phyloP scores from a whole-genome alignment of 2,329 filamentous ascomycete species.

The Arthrobotrys conoides region DNA sequence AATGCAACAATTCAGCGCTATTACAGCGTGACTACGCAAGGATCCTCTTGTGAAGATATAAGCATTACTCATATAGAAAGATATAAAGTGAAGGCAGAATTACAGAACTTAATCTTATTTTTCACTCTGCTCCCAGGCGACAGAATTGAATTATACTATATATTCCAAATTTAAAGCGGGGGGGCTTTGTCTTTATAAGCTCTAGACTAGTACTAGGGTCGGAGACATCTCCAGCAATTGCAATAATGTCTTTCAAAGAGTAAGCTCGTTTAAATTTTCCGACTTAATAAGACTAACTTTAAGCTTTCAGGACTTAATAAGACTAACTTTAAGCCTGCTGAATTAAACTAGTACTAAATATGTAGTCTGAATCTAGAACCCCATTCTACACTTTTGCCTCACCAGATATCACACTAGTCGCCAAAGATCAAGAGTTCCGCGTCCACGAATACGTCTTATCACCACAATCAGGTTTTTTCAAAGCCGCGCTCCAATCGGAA shows the following conservation, averaged over 20 bases:
- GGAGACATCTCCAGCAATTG: no score
- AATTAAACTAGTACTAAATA: no score
- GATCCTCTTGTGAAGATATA: no score
- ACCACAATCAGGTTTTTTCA: conserved; percentile 18
- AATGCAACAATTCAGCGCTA: neutral
- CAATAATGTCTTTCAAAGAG: conserved; percentile 5
- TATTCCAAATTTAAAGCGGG: no score
- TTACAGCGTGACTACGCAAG: neutral
- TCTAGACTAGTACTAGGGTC: no score
- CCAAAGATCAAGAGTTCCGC: neutral
- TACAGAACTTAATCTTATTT: no score
- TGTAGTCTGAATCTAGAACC: conserved; percentile 21
- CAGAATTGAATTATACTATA: no score
- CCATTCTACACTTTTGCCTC: conserved; percentile 1
- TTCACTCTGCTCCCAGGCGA: no score
- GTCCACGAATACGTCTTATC: conserved; percentile 17
- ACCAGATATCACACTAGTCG: conserved; percentile 18
- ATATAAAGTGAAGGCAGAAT: no score
- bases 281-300: neutral
- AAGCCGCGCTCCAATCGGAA: conserved; percentile 2
- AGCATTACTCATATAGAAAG: no score
- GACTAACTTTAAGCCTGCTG: no score
- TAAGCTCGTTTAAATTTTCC: neutral
- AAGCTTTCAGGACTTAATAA: neutral
- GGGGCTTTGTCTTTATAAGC: no score